phyloP scores from a whole-genome alignment of 805 yeast species.

The Pichia sporocuriosa region DNA sequence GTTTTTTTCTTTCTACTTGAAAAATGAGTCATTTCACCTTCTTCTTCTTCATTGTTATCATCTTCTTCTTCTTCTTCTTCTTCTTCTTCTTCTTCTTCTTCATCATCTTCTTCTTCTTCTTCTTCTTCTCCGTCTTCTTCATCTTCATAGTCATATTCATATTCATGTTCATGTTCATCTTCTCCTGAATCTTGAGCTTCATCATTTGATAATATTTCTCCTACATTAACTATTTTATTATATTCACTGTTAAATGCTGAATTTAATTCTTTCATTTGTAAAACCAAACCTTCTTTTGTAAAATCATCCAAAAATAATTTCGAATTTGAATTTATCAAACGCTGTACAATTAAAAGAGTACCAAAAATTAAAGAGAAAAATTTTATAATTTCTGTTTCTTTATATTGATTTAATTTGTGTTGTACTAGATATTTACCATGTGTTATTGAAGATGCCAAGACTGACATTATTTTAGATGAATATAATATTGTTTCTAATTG shows the following conservation, averaged over 20 bases:
- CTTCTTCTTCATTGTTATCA: conserved; percentile 16
- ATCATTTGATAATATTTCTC: not conserved
- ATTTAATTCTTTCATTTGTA: conserved; percentile 37
- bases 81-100: conserved; percentile 14
- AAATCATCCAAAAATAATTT: conserved; percentile 40
- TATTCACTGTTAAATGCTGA: conserved; percentile 17
- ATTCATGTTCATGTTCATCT: not conserved
- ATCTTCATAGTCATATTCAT: conserved; percentile 12
- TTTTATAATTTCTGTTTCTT: conserved; percentile 14
- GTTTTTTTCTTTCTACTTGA: not conserved
- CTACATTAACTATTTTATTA: conserved; percentile 8
- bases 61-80: conserved; percentile 10
- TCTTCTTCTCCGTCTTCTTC: conserved; percentile 16
- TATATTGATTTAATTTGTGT: not conserved
- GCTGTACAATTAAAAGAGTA: conserved; percentile 41
- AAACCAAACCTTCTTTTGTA: conserved; percentile 66
- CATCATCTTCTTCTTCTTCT: conserved; percentile 19
- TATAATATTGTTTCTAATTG: conserved; percentile 29
- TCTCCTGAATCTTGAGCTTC: not conserved
- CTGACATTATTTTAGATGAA: conserved; percentile 35
- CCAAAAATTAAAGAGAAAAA: conserved; percentile 42
- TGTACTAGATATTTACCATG: conserved; percentile 36
- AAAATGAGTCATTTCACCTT: conserved; percentile 2
- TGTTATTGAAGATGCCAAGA: conserved; percentile 57
- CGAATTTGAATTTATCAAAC: conserved; percentile 39